Percentiles rank a stretch among this genome's conserved stretches.
These are phyloP conservation scores for Hippophae rhamnoides DNA, from an alignment of 306 rosid genomes.

Conservation along the genomic window DNA sequence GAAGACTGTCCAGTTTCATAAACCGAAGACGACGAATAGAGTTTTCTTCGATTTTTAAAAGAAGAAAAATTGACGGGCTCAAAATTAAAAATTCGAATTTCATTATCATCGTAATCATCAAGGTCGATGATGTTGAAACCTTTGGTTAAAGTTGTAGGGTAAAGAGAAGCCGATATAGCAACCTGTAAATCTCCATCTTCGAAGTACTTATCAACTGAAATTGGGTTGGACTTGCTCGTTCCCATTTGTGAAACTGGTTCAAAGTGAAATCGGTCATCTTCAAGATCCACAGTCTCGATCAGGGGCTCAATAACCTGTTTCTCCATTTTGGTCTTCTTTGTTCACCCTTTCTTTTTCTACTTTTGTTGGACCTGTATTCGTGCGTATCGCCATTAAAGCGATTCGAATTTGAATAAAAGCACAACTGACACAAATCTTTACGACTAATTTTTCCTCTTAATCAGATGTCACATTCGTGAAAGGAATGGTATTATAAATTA, in stretches of 20 bases:
- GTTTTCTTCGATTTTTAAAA: neutral
- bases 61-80: neutral
- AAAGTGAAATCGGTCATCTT: too few relatives aligned
- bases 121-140: neutral
- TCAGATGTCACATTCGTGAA: too few relatives aligned
- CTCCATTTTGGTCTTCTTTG: too few relatives aligned
- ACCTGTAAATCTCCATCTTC: neutral
- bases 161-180: neutral
- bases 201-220: neutral
- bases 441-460: too few relatives aligned
- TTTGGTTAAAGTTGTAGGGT: neutral
- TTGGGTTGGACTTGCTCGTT: neutral
- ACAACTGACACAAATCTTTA: too few relatives aligned
- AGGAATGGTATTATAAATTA: too few relatives aligned
- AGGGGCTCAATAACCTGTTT: too few relatives aligned
- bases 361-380: too few relatives aligned
- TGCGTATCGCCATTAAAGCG: too few relatives aligned
- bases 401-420: too few relatives aligned
- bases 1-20: neutral
- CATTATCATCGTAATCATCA: neutral
- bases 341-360: too few relatives aligned
- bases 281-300: too few relatives aligned
- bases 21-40: neutral
- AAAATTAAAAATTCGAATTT: neutral
- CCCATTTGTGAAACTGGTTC: neutral